Conservation (phyloP, 495 filamentous ascomycete genomes). For the Xylaria cubensis region DNA sequence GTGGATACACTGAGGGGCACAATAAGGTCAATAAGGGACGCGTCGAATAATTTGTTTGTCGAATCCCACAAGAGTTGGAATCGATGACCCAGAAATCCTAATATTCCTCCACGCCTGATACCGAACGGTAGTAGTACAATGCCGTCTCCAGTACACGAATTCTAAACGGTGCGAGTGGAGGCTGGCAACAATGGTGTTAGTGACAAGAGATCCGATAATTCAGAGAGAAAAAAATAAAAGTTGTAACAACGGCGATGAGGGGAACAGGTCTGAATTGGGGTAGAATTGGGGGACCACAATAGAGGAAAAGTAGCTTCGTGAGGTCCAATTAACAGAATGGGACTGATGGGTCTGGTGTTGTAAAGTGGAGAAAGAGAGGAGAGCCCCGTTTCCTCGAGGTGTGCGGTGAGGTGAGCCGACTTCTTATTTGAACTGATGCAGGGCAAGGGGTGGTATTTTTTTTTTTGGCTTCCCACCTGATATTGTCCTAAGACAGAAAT, state of each 20-base stretch:
- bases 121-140: constrained; percentile 36
- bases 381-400: constrained; percentile 46
- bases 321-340: constrained; percentile 48
- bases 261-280: constrained; percentile 40
- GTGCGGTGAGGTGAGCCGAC: constrained; percentile 43
- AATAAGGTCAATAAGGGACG: constrained; percentile 21
- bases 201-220: constrained; percentile 29
- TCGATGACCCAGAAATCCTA: constrained; percentile 32
- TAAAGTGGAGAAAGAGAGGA: constrained; percentile 44
- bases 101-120: constrained; percentile 44
- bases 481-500: constrained; percentile 27
- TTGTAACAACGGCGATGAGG: constrained; percentile 37
- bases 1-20: constrained; percentile 33
- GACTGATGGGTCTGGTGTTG: constrained; percentile 59
- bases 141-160: constrained; percentile 39
- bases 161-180: constrained; percentile 25
- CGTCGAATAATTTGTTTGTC: constrained; percentile 17
- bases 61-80: constrained; percentile 29
- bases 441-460: neutral
- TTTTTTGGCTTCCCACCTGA: constrained; percentile 30
- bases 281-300: constrained; percentile 46
- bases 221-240: constrained; percentile 25
- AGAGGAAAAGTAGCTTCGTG: constrained; percentile 42
- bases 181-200: constrained; percentile 36
- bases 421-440: constrained; percentile 44